Percentiles rank a stretch among this genome's conserved stretches.
Conservation (phyloP, 306 rosid genomes). For the Cucurbita maxima region DNA sequence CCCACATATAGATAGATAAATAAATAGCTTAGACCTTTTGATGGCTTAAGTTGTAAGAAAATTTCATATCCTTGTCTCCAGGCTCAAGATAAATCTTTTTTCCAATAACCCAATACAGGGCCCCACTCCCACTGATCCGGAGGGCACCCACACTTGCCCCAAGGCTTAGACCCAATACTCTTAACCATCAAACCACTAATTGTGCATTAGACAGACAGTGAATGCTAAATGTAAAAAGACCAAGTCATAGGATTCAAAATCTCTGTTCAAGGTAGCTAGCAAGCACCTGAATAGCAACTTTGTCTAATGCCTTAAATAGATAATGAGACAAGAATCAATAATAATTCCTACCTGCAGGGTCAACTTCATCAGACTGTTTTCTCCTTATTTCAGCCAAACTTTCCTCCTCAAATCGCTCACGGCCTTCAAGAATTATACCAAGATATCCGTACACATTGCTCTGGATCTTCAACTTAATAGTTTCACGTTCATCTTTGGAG, state of each 20-base stretch:
- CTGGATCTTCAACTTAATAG: constrained; percentile 73
- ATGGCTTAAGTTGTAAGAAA: neutral
- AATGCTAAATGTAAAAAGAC: neutral
- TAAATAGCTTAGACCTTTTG: neutral
- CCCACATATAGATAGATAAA: neutral
- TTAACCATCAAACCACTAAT: neutral
- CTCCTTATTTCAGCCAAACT: constrained; percentile 29
- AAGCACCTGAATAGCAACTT: neutral
- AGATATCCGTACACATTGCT: constrained; percentile 82
- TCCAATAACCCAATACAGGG: neutral
- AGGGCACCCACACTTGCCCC: neutral
- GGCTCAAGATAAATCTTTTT: neutral
- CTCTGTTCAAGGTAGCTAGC: neutral
- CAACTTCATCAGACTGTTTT: constrained; percentile 23
- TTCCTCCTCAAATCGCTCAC: constrained; percentile 95
- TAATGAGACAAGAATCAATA: constrained; percentile 1
- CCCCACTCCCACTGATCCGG: neutral
- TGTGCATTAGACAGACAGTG: neutral
- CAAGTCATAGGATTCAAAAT: neutral
- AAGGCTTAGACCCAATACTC: neutral
- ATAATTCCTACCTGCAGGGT: constrained; percentile 28
- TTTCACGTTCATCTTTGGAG: constrained; percentile 73
- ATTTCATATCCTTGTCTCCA: neutral
- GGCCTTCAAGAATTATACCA: constrained; percentile 93
- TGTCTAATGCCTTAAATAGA: neutral